Evolutionary conservation across 2,329 filamentous ascomycete species (phyloP).

Genomic region (Sphaerulina musiva): DNA sequence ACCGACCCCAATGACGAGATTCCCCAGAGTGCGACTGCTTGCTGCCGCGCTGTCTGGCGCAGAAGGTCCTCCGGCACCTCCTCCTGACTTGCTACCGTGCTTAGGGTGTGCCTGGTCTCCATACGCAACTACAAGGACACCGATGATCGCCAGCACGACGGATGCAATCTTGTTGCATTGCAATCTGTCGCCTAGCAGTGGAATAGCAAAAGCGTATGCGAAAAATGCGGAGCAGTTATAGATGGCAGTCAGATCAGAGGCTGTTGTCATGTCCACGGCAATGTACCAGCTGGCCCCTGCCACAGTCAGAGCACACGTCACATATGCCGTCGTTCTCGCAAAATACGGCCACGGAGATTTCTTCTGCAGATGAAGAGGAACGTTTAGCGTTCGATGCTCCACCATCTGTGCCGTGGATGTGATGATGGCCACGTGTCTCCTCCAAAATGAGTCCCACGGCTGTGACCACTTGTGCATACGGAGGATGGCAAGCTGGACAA

Average conservation of each 20-base stretch:
- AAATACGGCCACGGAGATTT: slow-evolving; percentile 64
- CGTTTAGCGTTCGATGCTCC: slow-evolving; percentile 65
- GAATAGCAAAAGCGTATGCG: slow-evolving; percentile 93
- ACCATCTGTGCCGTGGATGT: slow-evolving; percentile 76
- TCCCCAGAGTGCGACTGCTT: slow-evolving; percentile 68
- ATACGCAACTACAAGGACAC: slow-evolving; percentile 92
- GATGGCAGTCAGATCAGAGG: slow-evolving; percentile 90
- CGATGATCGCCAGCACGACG: slow-evolving; percentile 77
- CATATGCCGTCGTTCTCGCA: slow-evolving; percentile 66
- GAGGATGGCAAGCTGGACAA: slow-evolving; percentile 70
- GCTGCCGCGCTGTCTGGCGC: slow-evolving; percentile 48
- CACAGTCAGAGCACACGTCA: slow-evolving; percentile 80
- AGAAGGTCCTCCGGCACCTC: slow-evolving; percentile 44
- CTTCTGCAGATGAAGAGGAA: slow-evolving; percentile 45
- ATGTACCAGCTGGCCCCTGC: slow-evolving; percentile 94
- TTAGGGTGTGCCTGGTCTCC: slow-evolving; percentile 57
- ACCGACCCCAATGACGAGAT: slow-evolving; percentile 84
- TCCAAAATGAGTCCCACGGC: slow-evolving; percentile 82
- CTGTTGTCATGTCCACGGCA: slow-evolving; percentile 85
- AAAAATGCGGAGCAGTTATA: slow-evolving; percentile 99
- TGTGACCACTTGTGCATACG: slow-evolving; percentile 70
- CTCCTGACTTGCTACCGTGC: slow-evolving; percentile 51
- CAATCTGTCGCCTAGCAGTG: slow-evolving; percentile 76
- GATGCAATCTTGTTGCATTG: slow-evolving; percentile 78
- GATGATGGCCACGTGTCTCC: slow-evolving; percentile 58